Evolutionary conservation across 345 rosid genomes (phyloP), one percentile per base, ranked within the genome.

Genomic region (Moricandia arvensis): DNA sequence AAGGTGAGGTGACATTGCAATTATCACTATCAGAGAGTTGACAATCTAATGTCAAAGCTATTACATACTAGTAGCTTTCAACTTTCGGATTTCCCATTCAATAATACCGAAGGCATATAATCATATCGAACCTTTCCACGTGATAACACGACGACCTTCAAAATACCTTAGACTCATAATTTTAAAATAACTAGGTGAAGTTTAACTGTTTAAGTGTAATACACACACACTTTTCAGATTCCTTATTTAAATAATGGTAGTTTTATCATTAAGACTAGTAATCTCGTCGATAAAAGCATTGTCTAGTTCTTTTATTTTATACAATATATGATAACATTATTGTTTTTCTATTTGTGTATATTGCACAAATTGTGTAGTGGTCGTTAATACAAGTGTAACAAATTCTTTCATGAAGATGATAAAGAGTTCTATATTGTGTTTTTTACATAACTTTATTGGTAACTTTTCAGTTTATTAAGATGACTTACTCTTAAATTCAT

Each of bases 1-100:
- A 38, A 54, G 55, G 34, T 29, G 13, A 66, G 58, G 60, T 62
- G 77, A 78, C 45, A 49, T 18, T 63, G 5, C 29, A 7, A 43
- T 43, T 43, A 43, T 43, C 49, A 47, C 17, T 62, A 33, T 45
- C 68, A 59, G 27, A 65, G 27, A 66, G 58, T 72, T 62, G 77
- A 78, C 59, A 35, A 18, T 59, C 59, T 49, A 59, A 64, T 53
- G 76, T 73, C 76, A 78, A 72, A 59, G 73, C 29, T 72, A 58
- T 77, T 71, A 47, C 51, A 43, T 43, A n/a, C 17, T 47, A n/a
- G 53, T 47, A 47, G 16, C 51, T 43, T 43, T 12, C 8, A 47
- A 16, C 53, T 45, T 45, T 45, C 53, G 17, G 17, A 45, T 45
- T 45, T 45, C 53, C 17, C 53, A 45, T 45, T 45, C 53, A 16